Percentiles rank a stretch among this genome's conserved stretches.
phyloP scores from a whole-genome alignment of 78 protist genomes.

The Capsaspora owczarzaki region DNA sequence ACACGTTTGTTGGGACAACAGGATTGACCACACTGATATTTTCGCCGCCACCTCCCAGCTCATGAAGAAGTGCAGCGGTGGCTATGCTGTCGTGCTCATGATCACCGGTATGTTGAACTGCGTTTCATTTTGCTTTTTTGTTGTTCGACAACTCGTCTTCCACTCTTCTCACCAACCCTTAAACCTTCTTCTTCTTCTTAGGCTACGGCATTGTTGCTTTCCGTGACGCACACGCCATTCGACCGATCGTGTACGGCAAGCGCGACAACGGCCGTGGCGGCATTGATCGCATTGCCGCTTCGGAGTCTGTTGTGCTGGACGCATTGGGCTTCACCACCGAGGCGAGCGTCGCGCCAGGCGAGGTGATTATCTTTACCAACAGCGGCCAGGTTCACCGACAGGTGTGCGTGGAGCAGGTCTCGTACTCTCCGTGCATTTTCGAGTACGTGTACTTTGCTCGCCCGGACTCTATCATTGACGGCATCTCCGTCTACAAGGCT shows the following conservation, averaged over 20 bases:
- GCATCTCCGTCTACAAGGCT: slow-evolving; percentile 19
- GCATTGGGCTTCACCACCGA: slow-evolving; percentile 10
- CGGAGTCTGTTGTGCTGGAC: slow-evolving; percentile 31
- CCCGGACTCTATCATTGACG: slow-evolving; percentile 39
- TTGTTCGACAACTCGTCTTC: too few relatives aligned
- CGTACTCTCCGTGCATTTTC: slow-evolving; percentile 31
- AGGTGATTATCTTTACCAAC: background rate
- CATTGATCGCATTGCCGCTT: slow-evolving; percentile 10
- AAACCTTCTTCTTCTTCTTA: too few relatives aligned
- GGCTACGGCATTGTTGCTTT: slow-evolving; percentile 30
- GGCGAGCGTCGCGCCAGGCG: slow-evolving; percentile 26
- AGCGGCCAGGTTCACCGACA: background rate
- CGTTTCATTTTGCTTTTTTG: too few relatives aligned
- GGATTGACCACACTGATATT: slow-evolving; percentile 11
- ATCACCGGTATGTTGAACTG: too few relatives aligned
- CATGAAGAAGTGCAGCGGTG: slow-evolving; percentile 19
- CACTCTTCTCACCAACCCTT: too few relatives aligned
- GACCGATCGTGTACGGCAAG: slow-evolving; percentile 26
- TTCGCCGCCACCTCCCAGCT: slow-evolving; percentile 5
- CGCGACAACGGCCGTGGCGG: background rate
- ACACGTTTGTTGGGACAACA: background rate
- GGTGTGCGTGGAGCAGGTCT: background rate
- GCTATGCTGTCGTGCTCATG: slow-evolving; percentile 16
- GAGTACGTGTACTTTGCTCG: slow-evolving; percentile 52
- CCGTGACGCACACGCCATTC: slow-evolving; percentile 34